Evolutionary conservation across 2,329 filamentous ascomycete genomes (phyloP).

Genomic region (Fusarium denticulatum): DNA sequence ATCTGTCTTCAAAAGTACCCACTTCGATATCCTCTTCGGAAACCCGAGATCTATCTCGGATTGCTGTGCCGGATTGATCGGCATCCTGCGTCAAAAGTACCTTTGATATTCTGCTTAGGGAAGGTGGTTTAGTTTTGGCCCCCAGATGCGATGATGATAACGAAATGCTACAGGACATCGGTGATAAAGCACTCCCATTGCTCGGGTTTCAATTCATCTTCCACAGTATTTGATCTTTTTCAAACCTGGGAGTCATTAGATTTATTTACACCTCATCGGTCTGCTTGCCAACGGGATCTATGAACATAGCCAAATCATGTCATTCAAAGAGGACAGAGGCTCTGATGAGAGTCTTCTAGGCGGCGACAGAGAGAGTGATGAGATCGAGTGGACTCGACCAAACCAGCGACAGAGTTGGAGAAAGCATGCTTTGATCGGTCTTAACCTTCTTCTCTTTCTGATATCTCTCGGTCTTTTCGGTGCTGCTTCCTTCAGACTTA

Average conservation of each 20-base stretch:
- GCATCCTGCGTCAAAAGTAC: not conserved
- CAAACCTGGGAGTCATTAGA: too few species aligned
- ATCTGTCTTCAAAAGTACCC: not conserved
- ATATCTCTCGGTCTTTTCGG: not conserved
- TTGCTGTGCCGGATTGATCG: not conserved
- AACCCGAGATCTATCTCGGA: not conserved
- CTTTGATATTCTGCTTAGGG: not conserved
- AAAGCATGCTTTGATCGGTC: not conserved
- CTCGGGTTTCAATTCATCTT: not conserved
- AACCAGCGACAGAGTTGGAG: not conserved
- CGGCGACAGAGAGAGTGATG: not conserved
- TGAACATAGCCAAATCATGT: not conserved
- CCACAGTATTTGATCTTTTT: not conserved
- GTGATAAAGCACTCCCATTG: not conserved
- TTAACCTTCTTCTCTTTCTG: not conserved
- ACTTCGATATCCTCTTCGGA: not conserved
- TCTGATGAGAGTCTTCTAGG: not conserved
- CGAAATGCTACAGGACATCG: too few species aligned
- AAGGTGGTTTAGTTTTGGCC: not conserved
- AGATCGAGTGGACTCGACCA: not conserved
- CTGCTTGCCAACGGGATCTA: rapidly evolving
- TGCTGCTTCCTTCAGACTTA: not conserved
- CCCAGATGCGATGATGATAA: not conserved
- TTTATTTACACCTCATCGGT: rapidly evolving
- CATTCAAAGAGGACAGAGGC: not conserved